Conservation (phyloP, 1,284 basidiomycete species). For the Sutorius eximius region DNA sequence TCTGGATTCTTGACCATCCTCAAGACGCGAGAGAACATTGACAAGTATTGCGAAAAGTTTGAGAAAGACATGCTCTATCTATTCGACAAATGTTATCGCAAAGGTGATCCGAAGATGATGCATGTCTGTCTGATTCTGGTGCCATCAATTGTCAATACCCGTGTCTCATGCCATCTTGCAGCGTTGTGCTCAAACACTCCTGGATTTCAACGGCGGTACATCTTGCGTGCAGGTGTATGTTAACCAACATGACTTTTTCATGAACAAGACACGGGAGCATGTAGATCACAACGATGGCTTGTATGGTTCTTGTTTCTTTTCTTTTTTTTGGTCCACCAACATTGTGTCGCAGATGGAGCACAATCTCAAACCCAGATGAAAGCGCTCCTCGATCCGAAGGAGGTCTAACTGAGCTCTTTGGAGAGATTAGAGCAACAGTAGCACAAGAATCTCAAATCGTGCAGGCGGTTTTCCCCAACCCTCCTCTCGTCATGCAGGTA, state of each 20-base stretch:
- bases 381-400: slow-evolving; percentile 79
- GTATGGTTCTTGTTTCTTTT: slow-evolving; percentile 42
- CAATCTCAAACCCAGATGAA: slow-evolving; percentile 77
- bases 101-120: slow-evolving; percentile 99
- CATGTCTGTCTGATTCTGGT: slow-evolving; percentile 62
- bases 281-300: slow-evolving; percentile 59
- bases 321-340: slow-evolving; percentile 7
- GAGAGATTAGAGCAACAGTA: slow-evolving; percentile 88
- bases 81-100: slow-evolving; percentile 93
- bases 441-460: slow-evolving; percentile 98
- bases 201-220: slow-evolving; percentile 97
- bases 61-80: slow-evolving; percentile 98
- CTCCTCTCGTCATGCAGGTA: slow-evolving; percentile 97
- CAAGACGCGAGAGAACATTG: slow-evolving; percentile 82
- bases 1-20: slow-evolving; percentile 25
- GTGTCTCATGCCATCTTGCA: slow-evolving; percentile 36
- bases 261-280: slow-evolving; percentile 77
- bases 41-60: slow-evolving; percentile 97
- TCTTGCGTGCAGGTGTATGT: slow-evolving; percentile 99
- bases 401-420: slow-evolving; percentile 79
- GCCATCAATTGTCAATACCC: background rate
- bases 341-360: slow-evolving; percentile 67
- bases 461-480: slow-evolving; percentile 97
- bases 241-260: slow-evolving; percentile 99
- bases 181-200: slow-evolving; percentile 96